Base-by-base conservation (phyloP, 225 moss, liverwort and hornwort species). In the Polytrichum commune region DNA sequence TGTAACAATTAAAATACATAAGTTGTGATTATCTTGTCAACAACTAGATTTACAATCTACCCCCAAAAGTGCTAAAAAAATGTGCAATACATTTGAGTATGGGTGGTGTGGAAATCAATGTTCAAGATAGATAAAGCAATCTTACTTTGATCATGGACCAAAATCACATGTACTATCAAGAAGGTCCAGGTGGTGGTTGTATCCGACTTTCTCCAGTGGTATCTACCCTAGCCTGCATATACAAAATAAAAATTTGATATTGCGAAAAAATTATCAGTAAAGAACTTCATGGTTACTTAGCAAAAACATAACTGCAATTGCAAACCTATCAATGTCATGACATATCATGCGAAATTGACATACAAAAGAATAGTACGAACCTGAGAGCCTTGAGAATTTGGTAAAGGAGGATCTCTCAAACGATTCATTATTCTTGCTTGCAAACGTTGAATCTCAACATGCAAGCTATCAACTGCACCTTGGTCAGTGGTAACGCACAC, bases 391-490 rank as follows among this genome's bases (percentile, higher is more conserved):
- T 58, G 58, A 20, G 24, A 23, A 24, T 58, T 58, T 6, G 58
- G 6, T 6, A 9, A 9, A n/a, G 85, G 69, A 26, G 96, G 89
- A 65, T 97, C 91, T 53, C 71, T 79, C 70, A 97, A 76, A 18
- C 94, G 83, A 26, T 69, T 97, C 92, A 97, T 90, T 27, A 97
- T 97, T 75, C 92, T 86, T 28, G 96, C 88, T 70, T 97, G 96
- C 46, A 97, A 69, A 54, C 77, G 84, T 55, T 97, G 96, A 57
- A 97, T 97, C 83, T 97, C 93, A 58, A 88, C 83, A 25, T 97
- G 96, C 35, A 97, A 85, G 60, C 88, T 91, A 69, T 97, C 91
- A 20, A 91, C 91, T 27, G 58, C 82, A 72, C 91, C 86, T 16
- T 88, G 93, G 24, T 97, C 89, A 27, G 92, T 84, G 7, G 82